phyloP scores from a whole-genome alignment of 2,329 filamentous ascomycete species.

The Trichoderma sp. region DNA sequence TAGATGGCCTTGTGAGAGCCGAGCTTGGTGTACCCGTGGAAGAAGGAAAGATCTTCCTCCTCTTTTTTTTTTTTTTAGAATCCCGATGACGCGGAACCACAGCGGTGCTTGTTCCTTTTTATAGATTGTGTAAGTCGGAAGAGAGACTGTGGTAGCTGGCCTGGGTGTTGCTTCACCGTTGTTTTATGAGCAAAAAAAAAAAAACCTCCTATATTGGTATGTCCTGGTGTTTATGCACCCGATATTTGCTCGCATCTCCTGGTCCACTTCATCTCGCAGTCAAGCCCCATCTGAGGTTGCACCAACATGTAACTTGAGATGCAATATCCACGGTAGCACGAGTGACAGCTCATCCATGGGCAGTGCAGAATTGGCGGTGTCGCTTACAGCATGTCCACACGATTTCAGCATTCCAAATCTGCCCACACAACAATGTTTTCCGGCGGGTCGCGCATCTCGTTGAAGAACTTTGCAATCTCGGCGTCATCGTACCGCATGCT shows the following conservation, averaged over 20 bases:
- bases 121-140: conserved; percentile 10
- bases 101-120: background rate
- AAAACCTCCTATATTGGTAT: background rate
- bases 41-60: background rate
- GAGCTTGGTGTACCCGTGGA: background rate
- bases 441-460: conserved; percentile 37
- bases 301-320: background rate
- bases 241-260: background rate
- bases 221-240: background rate
- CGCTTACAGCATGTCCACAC: background rate
- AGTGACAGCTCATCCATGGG: conserved; percentile 1
- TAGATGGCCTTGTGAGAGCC: conserved; percentile 10
- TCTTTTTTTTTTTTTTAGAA: background rate
- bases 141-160: background rate
- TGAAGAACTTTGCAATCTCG: conserved; percentile 42
- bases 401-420: conserved; percentile 34
- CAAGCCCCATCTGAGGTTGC: background rate
- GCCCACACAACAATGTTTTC: conserved; percentile 47
- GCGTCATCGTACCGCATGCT: conserved; percentile 44
- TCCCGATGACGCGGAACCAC: background rate
- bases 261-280: background rate
- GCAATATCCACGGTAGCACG: conserved; percentile 1
- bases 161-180: background rate
- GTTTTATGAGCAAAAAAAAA: background rate
- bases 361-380: conserved; percentile 2